Evolutionary conservation across 2,329 filamentous ascomycete species (phyloP).

Genomic region (Thermothelomyces thermophilus): DNA sequence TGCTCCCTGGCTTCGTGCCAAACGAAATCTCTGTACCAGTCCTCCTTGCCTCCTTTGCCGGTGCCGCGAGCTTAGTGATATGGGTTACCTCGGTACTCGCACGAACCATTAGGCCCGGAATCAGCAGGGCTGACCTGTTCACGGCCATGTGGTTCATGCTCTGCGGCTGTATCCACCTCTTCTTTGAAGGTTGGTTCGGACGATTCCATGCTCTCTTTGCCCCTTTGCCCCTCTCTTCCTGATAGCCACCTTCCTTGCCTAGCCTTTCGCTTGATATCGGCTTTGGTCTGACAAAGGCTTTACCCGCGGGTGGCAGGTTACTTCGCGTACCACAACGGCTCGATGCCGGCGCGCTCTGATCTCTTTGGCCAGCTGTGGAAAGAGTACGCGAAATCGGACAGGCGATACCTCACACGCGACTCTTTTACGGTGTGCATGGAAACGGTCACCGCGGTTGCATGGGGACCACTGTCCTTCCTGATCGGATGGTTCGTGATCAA

Average conservation of each 20-base stretch:
- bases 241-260: no score
- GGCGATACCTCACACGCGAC: slow-evolving; percentile 7
- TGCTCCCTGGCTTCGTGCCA: slow-evolving; percentile 1
- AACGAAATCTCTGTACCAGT: not conserved
- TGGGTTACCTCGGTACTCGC: not conserved
- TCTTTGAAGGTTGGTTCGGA: slow-evolving; percentile 37
- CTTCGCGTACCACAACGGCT: slow-evolving; percentile 1
- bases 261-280: no score
- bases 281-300: not conserved
- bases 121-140: slow-evolving; percentile 1
- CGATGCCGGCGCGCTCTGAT: slow-evolving; percentile 3
- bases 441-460: slow-evolving; percentile 3
- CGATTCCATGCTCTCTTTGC: not conserved
- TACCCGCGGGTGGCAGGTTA: not conserved
- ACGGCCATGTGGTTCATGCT: slow-evolving; percentile 56
- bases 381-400: slow-evolving; percentile 9
- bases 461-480: slow-evolving; percentile 10
- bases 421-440: slow-evolving; percentile 7
- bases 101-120: not conserved
- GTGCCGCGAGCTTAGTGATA: not conserved
- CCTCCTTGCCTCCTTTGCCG: not conserved
- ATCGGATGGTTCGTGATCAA: slow-evolving; percentile 3
- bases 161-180: slow-evolving; percentile 48
- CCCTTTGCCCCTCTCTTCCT: no score
- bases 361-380: slow-evolving; percentile 14